Base-by-base conservation (phyloP, 78 protist genomes). In the Diacronema lutheri region DNA sequence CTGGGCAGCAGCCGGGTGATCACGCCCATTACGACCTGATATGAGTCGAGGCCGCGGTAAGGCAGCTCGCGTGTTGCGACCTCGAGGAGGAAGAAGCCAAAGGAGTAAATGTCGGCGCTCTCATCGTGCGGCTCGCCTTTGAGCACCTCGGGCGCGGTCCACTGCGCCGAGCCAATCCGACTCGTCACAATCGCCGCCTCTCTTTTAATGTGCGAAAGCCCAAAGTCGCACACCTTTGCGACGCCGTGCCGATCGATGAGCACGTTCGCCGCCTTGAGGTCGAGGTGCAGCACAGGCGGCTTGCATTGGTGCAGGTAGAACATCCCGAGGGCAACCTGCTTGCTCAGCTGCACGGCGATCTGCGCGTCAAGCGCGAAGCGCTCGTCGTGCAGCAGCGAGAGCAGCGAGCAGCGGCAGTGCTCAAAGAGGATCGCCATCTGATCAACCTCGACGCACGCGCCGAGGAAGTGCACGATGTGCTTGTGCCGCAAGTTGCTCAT, bases 281-380 rank as follows among this genome's bases (percentile, higher is more conserved):
- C 94, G 37, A 94, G 90, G 84, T 92, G 94, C 35, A 92, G 88
- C 31, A 91, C 81, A 26, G 91, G 86, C 37, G 83, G 89, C 87
- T 84, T 83, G 78, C 73, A 66, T 3, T 33, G 35, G 81, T 92
- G 94, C 56, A 92, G 66, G 91, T 88, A 92, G 20, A 16, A 64
- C 91, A 92, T 90, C 55, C 90, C 80, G 29, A 80, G 46, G 12
- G 93, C 93, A 6, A 88, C 78, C 72, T 92, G 90, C 50, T 9
- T 7, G 50, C 50, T 44, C 50, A 44, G 50, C 16, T 44, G 50
- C 50, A 44, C 50, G 50, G 93, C 93, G 13, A 88, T 80, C 72
- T 92, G 90, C 50, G 7, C 50, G 50, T 7, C 7, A 3, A 44
- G 50, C 16, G 3, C 16, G 16, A 44, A 3, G 50, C 50, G 16